Evolutionary conservation across 495 filamentous ascomycete genomes (phyloP).

Genomic region (Margaritispora aquatica): DNA sequence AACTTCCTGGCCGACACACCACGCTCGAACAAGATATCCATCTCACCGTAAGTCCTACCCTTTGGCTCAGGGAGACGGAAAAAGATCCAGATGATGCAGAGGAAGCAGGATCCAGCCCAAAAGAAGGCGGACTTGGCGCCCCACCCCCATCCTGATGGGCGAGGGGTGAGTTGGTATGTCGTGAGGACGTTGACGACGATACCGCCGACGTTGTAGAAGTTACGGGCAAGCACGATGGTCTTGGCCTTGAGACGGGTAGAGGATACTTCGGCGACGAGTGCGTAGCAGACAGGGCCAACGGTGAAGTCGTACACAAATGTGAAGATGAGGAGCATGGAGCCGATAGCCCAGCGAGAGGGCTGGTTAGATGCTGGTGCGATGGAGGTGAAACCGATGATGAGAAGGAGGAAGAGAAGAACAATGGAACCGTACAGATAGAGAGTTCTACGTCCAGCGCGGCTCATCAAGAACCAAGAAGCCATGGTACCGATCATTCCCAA

Average conservation of each 20-base stretch:
- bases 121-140: constrained; percentile 46
- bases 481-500: constrained; percentile 47
- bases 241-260: constrained; percentile 47
- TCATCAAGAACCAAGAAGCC: constrained; percentile 46
- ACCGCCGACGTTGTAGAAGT: constrained; percentile 45
- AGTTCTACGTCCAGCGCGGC: constrained; percentile 38
- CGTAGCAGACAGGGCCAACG: constrained; percentile 55
- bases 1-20: constrained; percentile 62
- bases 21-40: constrained; percentile 65
- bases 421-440: constrained; percentile 46
- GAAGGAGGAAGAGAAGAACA: constrained; percentile 35
- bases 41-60: constrained; percentile 64
- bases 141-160: constrained; percentile 45
- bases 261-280: constrained; percentile 52
- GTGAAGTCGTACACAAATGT: constrained; percentile 50
- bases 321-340: constrained; percentile 46
- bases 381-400: constrained; percentile 27
- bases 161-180: constrained; percentile 39
- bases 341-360: constrained; percentile 37
- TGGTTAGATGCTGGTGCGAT: constrained; percentile 22
- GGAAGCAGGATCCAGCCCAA: constrained; percentile 44
- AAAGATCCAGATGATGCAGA: constrained; percentile 31
- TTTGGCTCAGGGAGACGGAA: constrained; percentile 67
- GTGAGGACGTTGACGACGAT: constrained; percentile 40
- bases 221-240: constrained; percentile 50